Conservation (phyloP, 768 basidiomycete genomes). For the Psilocybe cyanescens region DNA sequence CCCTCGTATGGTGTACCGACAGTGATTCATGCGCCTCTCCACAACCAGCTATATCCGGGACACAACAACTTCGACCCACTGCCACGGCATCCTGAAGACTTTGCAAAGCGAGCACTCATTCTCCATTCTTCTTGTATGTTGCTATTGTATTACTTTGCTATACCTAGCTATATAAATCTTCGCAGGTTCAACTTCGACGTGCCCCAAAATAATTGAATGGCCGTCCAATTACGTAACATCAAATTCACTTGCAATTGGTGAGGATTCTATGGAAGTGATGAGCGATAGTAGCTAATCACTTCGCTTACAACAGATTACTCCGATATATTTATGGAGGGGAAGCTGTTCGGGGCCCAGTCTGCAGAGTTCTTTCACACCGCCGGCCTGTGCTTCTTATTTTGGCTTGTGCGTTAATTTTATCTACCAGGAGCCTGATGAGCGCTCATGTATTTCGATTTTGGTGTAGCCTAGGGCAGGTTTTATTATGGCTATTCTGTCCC, state of each 20-base stretch:
- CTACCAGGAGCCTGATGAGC: neutral
- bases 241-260: neutral
- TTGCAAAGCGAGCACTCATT: neutral
- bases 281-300: no score
- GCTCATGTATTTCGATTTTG: neutral
- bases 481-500: neutral
- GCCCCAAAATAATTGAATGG: conserved; percentile 2
- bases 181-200: neutral
- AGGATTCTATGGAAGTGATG: no score
- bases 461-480: neutral
- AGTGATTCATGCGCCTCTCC: neutral
- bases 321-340: neutral
- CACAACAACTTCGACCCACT: neutral
- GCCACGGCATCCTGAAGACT: neutral
- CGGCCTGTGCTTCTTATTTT: conserved; percentile 1
- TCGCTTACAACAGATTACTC: neutral
- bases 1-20: neutral
- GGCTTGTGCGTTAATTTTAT: neutral
- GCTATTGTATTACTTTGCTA: no score
- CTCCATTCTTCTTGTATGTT: neutral
- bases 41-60: neutral
- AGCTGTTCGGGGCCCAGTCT: neutral
- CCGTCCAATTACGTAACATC: neutral
- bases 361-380: conserved; percentile 1
- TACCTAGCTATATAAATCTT: neutral